phyloP scores from a whole-genome alignment of 371 early-diverging fungal genomes.

The Lichtheimia ornata region DNA sequence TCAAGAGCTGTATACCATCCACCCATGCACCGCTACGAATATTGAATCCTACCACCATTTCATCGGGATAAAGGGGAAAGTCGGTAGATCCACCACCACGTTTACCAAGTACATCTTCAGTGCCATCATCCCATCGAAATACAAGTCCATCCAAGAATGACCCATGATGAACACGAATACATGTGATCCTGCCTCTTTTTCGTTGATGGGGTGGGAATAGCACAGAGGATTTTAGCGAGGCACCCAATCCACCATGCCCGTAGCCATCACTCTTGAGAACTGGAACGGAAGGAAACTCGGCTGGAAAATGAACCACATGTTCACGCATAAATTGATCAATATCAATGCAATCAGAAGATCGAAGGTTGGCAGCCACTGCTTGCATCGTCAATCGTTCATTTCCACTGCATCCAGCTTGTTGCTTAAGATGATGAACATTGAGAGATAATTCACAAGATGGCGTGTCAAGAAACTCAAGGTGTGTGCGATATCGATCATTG shows the following conservation, averaged over 20 bases:
- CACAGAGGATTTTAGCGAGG: not conserved
- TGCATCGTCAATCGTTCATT: conserved; percentile 35
- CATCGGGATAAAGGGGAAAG: conserved; percentile 34
- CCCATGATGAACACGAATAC: conserved; percentile 47
- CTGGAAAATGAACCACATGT: conserved; percentile 27
- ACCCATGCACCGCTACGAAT: conserved; percentile 61
- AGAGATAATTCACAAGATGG: not conserved
- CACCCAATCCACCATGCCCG: conserved; percentile 30
- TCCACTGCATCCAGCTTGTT: conserved; percentile 22
- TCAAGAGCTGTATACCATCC: conserved; percentile 61
- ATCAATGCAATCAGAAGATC: conserved; percentile 30
- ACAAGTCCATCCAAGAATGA: conserved; percentile 54
- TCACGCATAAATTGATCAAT: conserved; percentile 27
- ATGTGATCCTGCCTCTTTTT: conserved; percentile 13
- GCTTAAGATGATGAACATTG: conserved; percentile 20
- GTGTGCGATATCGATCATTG: conserved; percentile 48
- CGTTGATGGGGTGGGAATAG: conserved; percentile 6
- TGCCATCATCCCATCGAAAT: conserved; percentile 47
- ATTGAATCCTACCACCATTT: conserved; percentile 41
- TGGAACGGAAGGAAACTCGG: conserved; percentile 11
- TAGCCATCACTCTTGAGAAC: conserved; percentile 34
- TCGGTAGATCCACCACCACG: conserved; percentile 29
- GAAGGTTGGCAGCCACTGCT: conserved; percentile 39
- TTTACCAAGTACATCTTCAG: conserved; percentile 33
- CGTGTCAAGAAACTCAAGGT: conserved; percentile 51